Evolutionary conservation across 495 filamentous ascomycete species (phyloP).

Genomic region (Aspergillus funiculosus): DNA sequence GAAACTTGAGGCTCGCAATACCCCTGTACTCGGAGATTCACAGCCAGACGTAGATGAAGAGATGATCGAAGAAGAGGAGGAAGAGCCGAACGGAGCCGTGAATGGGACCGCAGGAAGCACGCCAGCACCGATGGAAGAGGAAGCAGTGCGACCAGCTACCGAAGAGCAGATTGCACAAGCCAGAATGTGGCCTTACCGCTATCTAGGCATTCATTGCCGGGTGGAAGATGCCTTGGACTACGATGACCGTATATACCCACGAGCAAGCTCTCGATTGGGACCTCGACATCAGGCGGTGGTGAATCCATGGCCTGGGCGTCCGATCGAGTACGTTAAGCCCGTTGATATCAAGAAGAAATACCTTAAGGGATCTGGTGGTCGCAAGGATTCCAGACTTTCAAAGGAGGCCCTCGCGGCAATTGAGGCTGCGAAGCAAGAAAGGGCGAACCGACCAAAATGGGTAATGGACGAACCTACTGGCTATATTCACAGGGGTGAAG

Average conservation of each 20-base stretch:
- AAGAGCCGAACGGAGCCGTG: slow-evolving; percentile 47
- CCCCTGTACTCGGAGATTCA: slow-evolving; percentile 55
- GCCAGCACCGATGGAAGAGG: slow-evolving; percentile 49
- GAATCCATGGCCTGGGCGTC: slow-evolving; percentile 71
- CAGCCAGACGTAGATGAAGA: slow-evolving; percentile 71
- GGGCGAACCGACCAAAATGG: slow-evolving; percentile 83
- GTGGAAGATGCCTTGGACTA: slow-evolving; percentile 96
- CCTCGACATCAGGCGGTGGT: slow-evolving; percentile 89
- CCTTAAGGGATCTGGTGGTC: slow-evolving; percentile 53
- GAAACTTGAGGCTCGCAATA: slow-evolving; percentile 85
- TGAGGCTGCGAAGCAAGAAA: slow-evolving; percentile 71
- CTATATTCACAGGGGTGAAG: slow-evolving; percentile 79
- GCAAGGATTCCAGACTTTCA: slow-evolving; percentile 64
- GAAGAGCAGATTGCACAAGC: slow-evolving; percentile 88
- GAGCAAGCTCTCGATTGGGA: slow-evolving; percentile 87
- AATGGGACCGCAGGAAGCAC: slow-evolving; percentile 54
- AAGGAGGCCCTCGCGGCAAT: slow-evolving; percentile 73
- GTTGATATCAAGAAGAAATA: slow-evolving; percentile 76
- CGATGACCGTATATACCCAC: slow-evolving; percentile 95
- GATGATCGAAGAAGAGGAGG: slow-evolving; percentile 67
- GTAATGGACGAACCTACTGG: slow-evolving; percentile 85
- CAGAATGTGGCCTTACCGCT: slow-evolving; percentile 92
- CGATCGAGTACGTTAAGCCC: slow-evolving; percentile 85
- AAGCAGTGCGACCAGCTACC: slow-evolving; percentile 61
- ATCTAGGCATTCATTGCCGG: slow-evolving; percentile 90